Evolutionary conservation across 805 yeast species (phyloP), one percentile per base, ranked within the genome.

Genomic region (Wickerhamiella slavikovae): DNA sequence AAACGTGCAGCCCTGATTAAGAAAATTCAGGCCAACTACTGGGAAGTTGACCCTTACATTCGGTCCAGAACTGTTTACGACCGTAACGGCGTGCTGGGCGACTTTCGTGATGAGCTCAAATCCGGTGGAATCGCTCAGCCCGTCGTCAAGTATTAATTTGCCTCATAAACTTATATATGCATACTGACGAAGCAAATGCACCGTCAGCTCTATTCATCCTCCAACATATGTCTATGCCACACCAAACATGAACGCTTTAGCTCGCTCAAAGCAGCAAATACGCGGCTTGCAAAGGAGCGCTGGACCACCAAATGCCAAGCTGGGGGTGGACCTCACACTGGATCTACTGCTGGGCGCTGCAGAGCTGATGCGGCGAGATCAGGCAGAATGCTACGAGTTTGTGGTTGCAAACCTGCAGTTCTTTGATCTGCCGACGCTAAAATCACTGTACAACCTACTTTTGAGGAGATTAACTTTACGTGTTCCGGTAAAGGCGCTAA

Each of bases 31-130:
- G 54, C 60, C 17, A 77, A 76, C 46, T 83, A 74, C 53, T 61
- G 66, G 45, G 48, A 55, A 28, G 51, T 78, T 32, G 96, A 89
- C 45, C 85, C 89, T 1, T 82, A 75, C 39, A 51, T 80, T 28
- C 71, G 98, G 51, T 68, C 74, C 25, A 70, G 82, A 38, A 69
- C 82, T 23, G 55, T 71, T 24, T 78, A 68, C 45, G 98, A 89
- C 52, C 66, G 93, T 43, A 58, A 64, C 32, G 83, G 89, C n/a
- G 38, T 51, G 15, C 48, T 69, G 21, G 79, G 74, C 13, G 28
- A 29, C 28, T 46, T 46, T 43, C 39, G 42, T 31, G 32, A 33
- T 4, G 37, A 42, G 28, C 39, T 44, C 9, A 29, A 28, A 10
- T 16, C 35, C 20, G 42, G 45, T 17, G 39, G 39, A 1, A 31